Evolutionary conservation across 495 filamentous ascomycete genomes (phyloP).

Genomic region (Tuber indicum): DNA sequence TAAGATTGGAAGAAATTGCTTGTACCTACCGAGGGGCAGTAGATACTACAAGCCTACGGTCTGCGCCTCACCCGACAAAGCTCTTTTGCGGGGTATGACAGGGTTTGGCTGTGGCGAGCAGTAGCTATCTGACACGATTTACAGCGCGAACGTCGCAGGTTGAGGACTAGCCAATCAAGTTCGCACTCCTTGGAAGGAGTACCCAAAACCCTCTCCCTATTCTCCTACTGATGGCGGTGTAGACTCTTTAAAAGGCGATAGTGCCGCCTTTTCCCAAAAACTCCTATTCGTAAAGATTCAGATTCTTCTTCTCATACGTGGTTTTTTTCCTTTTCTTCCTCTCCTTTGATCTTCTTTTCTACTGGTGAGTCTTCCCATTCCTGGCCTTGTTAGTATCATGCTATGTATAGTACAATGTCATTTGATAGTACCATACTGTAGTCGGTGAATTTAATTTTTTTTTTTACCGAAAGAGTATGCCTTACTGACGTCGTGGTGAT

Average conservation of each 20-base stretch:
- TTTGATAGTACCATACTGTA: constrained; percentile 5
- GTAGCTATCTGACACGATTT: constrained; percentile 30
- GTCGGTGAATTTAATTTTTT: not conserved
- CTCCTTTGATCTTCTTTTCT: constrained; percentile 15
- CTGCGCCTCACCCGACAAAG: constrained; percentile 28
- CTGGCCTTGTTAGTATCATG: not conserved
- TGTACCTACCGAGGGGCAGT: not conserved
- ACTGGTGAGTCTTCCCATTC: constrained; percentile 16
- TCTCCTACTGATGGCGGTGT: not conserved
- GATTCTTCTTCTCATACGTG: constrained; percentile 18
- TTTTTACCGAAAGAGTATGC: constrained; percentile 11
- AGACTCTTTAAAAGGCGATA: constrained; percentile 28
- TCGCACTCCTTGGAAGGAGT: constrained; percentile 10
- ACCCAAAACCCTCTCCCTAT: constrained; percentile 4
- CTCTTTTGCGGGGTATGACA: constrained; percentile 20
- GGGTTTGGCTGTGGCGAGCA: constrained; percentile 11
- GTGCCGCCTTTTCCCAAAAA: constrained; percentile 18
- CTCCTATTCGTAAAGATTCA: constrained; percentile 9
- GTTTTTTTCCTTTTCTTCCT: constrained; percentile 12
- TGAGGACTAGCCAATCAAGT: constrained; percentile 23
- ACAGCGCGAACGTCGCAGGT: constrained; percentile 27
- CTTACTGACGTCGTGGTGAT: constrained; percentile 27
- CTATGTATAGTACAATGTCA: constrained; percentile 11
- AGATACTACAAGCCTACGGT: not conserved
- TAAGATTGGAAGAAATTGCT: not conserved